Base-by-base conservation (phyloP, 148 eudicot species). In the Silene conica region DNA sequence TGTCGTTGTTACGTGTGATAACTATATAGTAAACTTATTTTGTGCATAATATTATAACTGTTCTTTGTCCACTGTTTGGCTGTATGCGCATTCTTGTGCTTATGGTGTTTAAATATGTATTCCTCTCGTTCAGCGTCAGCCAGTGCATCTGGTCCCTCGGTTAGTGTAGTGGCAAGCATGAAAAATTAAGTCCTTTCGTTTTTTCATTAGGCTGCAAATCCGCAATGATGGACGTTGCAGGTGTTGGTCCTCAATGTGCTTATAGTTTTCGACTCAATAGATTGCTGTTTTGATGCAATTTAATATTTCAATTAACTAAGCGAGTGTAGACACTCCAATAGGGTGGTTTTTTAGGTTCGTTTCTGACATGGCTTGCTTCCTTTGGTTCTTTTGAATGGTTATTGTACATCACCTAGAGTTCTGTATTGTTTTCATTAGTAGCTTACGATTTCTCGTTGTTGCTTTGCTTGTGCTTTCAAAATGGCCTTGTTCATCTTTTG, bases 1-100 rank as follows among this genome's bases (percentile, higher is more conserved):
- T 69, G 83, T n/a, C n/a, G n/a, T 55, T 67, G 63, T 67, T 69
- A 10, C 21, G 18, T 28, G 67, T 26, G 63, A 61, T 59, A 59
- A 48, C 72, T 66, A 60, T 65, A 15, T 26, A 38, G 45, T 57
- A 7, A 48, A 25, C 9, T n/a, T 25, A 46, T 21, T 57, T 10
- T 41, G 50, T 41, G 43, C 57, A 43, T 66, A 18, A 43, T 23
- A 8, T 56, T 64, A n/a, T 66, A 28, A 43, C 59, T 15, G 23
- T 50, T 78, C 48, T 58, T 23, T 28, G 45, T 28, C 26, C 55
- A 12, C n/a, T 20, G 11, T 13, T 67, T 38, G 12, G 8, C 10
- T 12, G 52, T 4, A 20, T 56, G 19, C 1, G 4, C 19, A 8
- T 67, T 59, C 21, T 41, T 21, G 54, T 72, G 67, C 64, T 64